Evolutionary conservation across 2,329 filamentous ascomycete genomes (phyloP), one percentile per base, ranked within the genome.

Genomic region (Trichoderma arundinaceum): DNA sequence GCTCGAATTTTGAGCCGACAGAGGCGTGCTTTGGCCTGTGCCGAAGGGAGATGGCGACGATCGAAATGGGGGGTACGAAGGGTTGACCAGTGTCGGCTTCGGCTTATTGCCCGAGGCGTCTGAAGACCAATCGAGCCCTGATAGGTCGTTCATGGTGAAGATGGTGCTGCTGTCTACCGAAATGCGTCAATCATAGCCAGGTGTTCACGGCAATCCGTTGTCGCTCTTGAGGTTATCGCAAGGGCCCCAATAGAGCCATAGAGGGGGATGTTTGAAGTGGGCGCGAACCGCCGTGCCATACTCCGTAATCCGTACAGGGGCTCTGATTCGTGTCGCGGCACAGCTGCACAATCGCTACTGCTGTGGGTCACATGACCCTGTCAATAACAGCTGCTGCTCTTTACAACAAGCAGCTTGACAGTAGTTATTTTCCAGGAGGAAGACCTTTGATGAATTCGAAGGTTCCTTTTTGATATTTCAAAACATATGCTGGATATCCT

Each of bases 111-210:
- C 71, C 19, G 70, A 67, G 49, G 77, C 71, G 74, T 84, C 82
- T 68, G 77, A 74, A 58, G 84, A 84, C 86, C 86, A 89, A 76
- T 84, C 84, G 71, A 89, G 80, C 69, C 84, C 82, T 54, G 84
- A 82, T 56, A 89, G 83, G 77, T 89, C 86, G 71, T 89, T 84
- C 87, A 89, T 89, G 65, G 73, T 79, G 65, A 67, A 66, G 35
- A 35, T 52, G 69, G 63, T 52, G 69, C 57, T 64, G 64, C 65
- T 66, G 32, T 41, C 6, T 71, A 71, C 69, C 64, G 68, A n/a
- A 62, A 67, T 65, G 69, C 66, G 65, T 72, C 67, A 69, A 65
- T 71, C 73, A 74, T 75, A 67, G 65, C 68, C 70, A 59, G 39
- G 46, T 61, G 62, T 67, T 68, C 61, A 64, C 68, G 64, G 69